Evolutionary conservation across 176 grass and related monocot genomes (phyloP).

Genomic region (Musa schizocarpa): DNA sequence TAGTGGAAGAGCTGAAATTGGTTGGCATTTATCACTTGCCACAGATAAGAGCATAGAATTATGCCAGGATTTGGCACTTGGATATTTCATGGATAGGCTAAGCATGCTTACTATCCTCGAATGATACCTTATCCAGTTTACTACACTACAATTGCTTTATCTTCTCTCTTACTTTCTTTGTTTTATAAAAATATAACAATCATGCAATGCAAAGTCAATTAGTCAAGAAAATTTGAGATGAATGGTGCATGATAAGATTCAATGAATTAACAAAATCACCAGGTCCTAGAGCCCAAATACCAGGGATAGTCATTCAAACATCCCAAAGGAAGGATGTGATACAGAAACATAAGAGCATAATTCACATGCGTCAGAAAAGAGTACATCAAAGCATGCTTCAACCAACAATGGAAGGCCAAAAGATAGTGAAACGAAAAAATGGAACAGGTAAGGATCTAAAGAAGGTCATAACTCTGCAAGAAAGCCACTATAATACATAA

Average conservation of each 20-base stretch:
- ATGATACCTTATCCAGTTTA: not conserved
- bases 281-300: too few relatives aligned
- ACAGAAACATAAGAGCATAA: not conserved
- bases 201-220: not conserved
- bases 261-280: too few relatives aligned
- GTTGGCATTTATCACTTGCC: too few relatives aligned
- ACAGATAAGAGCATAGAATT: too few relatives aligned
- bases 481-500: constrained; percentile 13
- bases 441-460: not conserved
- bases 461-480: not conserved
- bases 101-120: not conserved
- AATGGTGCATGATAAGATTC: not conserved
- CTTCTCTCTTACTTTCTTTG: not conserved
- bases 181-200: not conserved
- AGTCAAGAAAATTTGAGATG: not conserved
- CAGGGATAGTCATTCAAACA: not conserved
- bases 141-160: not conserved
- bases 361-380: not conserved
- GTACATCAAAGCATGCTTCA: not conserved
- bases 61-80: too few relatives aligned
- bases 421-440: not conserved
- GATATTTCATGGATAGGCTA: not conserved
- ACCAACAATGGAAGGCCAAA: not conserved
- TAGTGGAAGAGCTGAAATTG: too few relatives aligned
- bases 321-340: not conserved